Conservation (phyloP, 441 rosid species). For the Populus hybrid region DNA sequence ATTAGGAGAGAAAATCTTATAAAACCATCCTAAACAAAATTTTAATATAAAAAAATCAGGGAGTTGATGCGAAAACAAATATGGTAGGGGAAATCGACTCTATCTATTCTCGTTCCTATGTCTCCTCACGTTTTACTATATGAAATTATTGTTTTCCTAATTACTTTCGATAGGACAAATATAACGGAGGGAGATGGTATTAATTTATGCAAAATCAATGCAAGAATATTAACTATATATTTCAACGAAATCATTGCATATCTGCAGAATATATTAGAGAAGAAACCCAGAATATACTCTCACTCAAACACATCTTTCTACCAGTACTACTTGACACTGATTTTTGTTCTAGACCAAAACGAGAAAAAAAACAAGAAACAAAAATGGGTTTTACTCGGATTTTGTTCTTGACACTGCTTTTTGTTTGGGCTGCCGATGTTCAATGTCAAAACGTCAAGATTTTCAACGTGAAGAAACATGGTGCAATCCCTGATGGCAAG, state of each 20-base stretch:
- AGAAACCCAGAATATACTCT: no score
- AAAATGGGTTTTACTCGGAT: background rate
- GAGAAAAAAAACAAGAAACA: background rate
- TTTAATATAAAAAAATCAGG: no score
- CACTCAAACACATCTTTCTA: background rate
- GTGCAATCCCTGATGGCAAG: constrained; percentile 32
- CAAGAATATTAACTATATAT: background rate
- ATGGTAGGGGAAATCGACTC: no score
- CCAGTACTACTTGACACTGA: background rate
- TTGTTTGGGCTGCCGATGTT: background rate
- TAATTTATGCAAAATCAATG: background rate
- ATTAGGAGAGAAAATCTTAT: no score
- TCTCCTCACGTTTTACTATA: background rate
- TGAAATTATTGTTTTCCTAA: background rate
- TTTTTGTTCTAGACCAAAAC: background rate
- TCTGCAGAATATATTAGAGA: background rate
- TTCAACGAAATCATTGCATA: background rate
- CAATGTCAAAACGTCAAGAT: background rate
- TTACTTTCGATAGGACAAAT: no score
- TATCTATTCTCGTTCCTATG: no score
- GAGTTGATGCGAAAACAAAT: no score
- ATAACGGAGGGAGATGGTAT: background rate
- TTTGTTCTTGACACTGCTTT: constrained; percentile 2
- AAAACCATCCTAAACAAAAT: no score
- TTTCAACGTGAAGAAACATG: constrained; percentile 30